Evolutionary conservation across 2,329 filamentous ascomycete genomes (phyloP), one percentile per base, ranked within the genome.

Genomic region (Delphinella strobiligena): DNA sequence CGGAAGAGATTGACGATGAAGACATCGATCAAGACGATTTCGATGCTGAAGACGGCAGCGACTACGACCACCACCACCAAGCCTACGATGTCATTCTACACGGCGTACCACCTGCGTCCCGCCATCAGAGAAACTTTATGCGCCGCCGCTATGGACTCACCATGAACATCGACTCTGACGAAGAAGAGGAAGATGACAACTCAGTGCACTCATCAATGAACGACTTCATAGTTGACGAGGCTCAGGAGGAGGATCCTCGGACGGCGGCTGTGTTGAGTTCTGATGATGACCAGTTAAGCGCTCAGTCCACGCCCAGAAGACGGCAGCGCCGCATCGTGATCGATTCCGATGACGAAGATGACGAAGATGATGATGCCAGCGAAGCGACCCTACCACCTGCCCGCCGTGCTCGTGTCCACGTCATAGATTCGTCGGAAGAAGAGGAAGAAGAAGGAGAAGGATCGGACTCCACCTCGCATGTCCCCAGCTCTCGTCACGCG

Each of bases 21-120:
- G 46, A 45, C 1, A 41, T 44, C 36, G 42, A 45, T 16, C 56
- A 49, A 8, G 56, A 59, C 27, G 50, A 68, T 49, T 52, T 63
- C 47, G 64, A 70, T 19, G 62, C 60, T 12, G 60, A 61, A 16
- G 43, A 36, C 31, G 27, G 29, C 36, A 11, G 29, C 17, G 37
- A 27, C 16, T 19, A 22, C 34, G 16, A 29, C n/a, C 11, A 22
- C 5, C 18, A 30, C 19, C 12, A 22, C 5, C 16, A 22, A 18
- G 29, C 22, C 15, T 14, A 42, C 4, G 24, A 22, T 10, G 30
- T 15, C n/a, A 30, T 35, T 17, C 22, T 19, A 19, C 12, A 31
- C 9, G 19, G 19, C 15, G 32, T 37, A 12, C 14, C 34, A 11
- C 9, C 18, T 18, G 15, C 24, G n/a, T 22, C 34, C 14, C 35